A percentile compares a stretch with the other conserved stretches of the same genome.
Conservation (phyloP, 1,284 basidiomycete species). For the Serendipita sp. region DNA sequence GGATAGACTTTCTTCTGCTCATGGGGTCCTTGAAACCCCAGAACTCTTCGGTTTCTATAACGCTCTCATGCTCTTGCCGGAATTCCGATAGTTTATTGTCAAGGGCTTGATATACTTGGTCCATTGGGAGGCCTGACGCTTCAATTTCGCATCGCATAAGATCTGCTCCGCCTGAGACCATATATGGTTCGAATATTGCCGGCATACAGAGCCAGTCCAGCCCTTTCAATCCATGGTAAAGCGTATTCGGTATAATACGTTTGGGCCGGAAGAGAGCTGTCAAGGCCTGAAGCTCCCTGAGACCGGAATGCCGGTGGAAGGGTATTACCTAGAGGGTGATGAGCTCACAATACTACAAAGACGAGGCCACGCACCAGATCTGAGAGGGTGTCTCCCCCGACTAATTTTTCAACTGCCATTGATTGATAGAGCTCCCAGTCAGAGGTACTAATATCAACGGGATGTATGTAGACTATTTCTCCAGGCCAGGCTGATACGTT, state of each 20-base stretch:
- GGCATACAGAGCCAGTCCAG: constrained; percentile 60
- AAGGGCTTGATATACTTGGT: constrained; percentile 7
- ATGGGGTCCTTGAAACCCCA: constrained; percentile 34
- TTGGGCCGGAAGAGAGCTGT: constrained; percentile 66
- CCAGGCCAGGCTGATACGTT: constrained; percentile 23
- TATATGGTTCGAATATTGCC: constrained; percentile 44
- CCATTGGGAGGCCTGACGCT: not conserved
- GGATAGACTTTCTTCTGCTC: not conserved
- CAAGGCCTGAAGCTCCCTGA: constrained; percentile 70
- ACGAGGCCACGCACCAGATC: constrained; percentile 37
- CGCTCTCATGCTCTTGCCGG: constrained; percentile 27
- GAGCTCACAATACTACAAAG: not conserved
- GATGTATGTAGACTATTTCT: constrained; percentile 62
- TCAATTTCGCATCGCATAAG: constrained; percentile 15
- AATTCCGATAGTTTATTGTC: constrained; percentile 16
- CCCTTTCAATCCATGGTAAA: constrained; percentile 43
- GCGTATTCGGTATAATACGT: constrained; percentile 64
- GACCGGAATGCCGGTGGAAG: constrained; percentile 68
- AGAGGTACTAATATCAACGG: constrained; percentile 44
- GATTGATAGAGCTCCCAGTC: constrained; percentile 50
- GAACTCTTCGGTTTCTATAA: constrained; percentile 32
- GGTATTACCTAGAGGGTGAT: constrained; percentile 50
- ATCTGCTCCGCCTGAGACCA: constrained; percentile 24
- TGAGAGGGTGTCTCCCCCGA: constrained; percentile 33
- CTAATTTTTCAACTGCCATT: constrained; percentile 31